Evolutionary conservation across 306 rosid species (phyloP).

Genomic region (Cicer chorassanicum): DNA sequence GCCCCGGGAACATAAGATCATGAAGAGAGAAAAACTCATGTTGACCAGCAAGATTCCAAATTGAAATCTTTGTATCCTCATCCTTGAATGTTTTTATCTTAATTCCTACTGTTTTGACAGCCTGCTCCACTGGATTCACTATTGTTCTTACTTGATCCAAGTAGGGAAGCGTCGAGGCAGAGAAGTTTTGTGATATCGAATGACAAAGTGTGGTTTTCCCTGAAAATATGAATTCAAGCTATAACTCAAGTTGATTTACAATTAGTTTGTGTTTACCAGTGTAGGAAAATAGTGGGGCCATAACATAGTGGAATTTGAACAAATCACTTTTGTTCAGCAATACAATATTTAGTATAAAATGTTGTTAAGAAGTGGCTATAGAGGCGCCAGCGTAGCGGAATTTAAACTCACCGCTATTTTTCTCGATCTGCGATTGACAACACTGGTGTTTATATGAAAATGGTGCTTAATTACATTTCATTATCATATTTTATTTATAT

Average conservation of each 20-base stretch:
- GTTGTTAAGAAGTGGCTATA: too few relatives aligned
- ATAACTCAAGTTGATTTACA: conserved; percentile 1
- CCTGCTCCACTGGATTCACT: conserved; percentile 89
- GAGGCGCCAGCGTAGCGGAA: too few relatives aligned
- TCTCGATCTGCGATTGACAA: too few relatives aligned
- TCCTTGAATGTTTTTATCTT: conserved; percentile 83
- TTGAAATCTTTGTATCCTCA: conserved; percentile 75
- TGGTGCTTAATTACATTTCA: conserved; percentile 30
- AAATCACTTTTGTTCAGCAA: too few relatives aligned
- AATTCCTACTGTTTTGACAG: conserved; percentile 73
- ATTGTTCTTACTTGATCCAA: conserved; percentile 84
- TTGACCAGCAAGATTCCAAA: conserved; percentile 96
- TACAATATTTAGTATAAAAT: too few relatives aligned
- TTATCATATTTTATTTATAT: conserved; percentile 1
- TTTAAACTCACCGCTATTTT: too few relatives aligned
- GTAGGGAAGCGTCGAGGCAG: conserved; percentile 68
- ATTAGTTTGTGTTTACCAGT: too few relatives aligned
- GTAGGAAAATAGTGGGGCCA: too few relatives aligned
- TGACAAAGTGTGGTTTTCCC: conserved; percentile 86
- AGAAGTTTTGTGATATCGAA: conserved; percentile 77
- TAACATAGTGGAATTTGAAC: too few relatives aligned
- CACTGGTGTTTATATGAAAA: conserved; percentile 17
- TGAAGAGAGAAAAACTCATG: conserved; percentile 90
- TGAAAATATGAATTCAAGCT: conserved; percentile 50
- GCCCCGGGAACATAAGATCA: conserved; percentile 96